Evolutionary conservation across 768 basidiomycete species (phyloP).

Genomic region (Polyporus arcularius): DNA sequence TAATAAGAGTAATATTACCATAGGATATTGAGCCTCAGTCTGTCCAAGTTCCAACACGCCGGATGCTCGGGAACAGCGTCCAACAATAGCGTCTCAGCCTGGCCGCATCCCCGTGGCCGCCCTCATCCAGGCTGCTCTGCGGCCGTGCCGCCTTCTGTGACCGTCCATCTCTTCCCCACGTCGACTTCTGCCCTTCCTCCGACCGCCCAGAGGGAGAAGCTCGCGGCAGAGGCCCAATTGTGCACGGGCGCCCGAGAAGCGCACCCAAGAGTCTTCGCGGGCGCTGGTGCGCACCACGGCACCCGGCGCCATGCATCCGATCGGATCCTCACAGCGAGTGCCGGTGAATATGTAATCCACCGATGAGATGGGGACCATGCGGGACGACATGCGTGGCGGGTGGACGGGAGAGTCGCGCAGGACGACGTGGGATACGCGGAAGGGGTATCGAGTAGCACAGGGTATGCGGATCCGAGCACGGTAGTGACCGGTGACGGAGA

Average conservation of each 20-base stretch:
- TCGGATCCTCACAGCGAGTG: constrained; percentile 8
- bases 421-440: background rate
- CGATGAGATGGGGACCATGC: constrained; percentile 7
- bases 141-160: background rate
- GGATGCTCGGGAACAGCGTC: background rate
- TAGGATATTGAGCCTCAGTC: background rate
- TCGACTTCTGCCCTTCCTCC: constrained; percentile 8
- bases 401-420: background rate
- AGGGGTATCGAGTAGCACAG: background rate
- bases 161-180: constrained; percentile 8
- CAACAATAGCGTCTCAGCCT: background rate
- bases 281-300: background rate
- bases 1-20: background rate
- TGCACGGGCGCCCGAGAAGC: background rate
- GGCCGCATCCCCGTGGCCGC: background rate
- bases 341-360: constrained; percentile 19
- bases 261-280: background rate
- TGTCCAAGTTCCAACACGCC: background rate
- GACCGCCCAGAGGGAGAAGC: background rate
- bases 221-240: background rate
- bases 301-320: constrained; percentile 10
- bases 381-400: background rate
- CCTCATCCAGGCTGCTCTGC: background rate
- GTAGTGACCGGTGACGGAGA: background rate
- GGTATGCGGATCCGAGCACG: background rate